phyloP scores from a whole-genome alignment of 2,329 filamentous ascomycete species.

The Corniculantispora saksenae region DNA sequence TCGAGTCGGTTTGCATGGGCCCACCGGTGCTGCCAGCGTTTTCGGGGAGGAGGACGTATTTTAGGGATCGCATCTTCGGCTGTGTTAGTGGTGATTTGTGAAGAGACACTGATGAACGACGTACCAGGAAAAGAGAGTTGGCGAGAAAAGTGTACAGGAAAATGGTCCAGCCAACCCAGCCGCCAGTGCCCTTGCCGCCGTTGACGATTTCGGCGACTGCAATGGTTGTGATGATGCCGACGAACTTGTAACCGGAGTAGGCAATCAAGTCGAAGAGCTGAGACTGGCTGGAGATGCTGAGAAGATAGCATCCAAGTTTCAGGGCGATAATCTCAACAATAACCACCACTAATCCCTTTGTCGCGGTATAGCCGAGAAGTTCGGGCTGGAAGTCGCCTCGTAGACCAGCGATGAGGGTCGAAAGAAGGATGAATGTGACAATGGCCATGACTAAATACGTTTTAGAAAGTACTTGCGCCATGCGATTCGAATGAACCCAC shows the following conservation, averaged over 20 bases:
- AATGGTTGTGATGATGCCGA: constrained; percentile 90
- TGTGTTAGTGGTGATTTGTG: not conserved
- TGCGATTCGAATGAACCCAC: constrained; percentile 31
- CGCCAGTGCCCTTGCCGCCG: constrained; percentile 77
- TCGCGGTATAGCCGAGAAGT: constrained; percentile 85
- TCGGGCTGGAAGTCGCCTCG: constrained; percentile 92
- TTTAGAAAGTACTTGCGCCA: not conserved
- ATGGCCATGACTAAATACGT: constrained; percentile 79
- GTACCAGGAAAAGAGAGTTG: constrained; percentile 91
- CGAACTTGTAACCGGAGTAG: constrained; percentile 98
- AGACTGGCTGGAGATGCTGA: constrained; percentile 91
- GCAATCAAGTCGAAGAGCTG: constrained; percentile 92
- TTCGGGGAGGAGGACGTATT: constrained; percentile 93
- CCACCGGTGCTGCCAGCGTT: constrained; percentile 65
- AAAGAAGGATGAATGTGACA: constrained; percentile 94
- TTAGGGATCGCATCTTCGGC: constrained; percentile 80
- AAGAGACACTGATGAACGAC: constrained; percentile 30
- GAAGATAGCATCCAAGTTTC: constrained; percentile 88
- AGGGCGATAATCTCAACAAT: constrained; percentile 85
- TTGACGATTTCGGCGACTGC: constrained; percentile 76
- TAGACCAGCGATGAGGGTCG: constrained; percentile 84
- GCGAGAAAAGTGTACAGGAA: constrained; percentile 92
- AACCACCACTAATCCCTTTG: constrained; percentile 79
- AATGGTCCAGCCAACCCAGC: constrained; percentile 84
- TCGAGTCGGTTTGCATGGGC: constrained; percentile 70